Conservation (phyloP, 2,329 filamentous ascomycete genomes). For the Conoideocrella luteorostrata region DNA sequence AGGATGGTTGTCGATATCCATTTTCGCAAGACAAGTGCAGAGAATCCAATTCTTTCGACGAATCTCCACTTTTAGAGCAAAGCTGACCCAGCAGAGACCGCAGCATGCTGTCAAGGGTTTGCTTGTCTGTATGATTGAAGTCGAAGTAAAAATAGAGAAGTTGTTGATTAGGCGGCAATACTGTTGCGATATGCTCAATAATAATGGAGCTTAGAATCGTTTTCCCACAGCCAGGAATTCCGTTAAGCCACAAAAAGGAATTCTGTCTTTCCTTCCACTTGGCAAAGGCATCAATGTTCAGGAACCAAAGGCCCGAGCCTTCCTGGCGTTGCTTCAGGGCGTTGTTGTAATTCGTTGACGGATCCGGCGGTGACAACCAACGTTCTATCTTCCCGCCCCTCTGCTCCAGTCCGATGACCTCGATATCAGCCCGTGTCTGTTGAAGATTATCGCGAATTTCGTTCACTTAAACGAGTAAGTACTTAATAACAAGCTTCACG, state of each 20-base stretch:
- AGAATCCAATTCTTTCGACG: neutral
- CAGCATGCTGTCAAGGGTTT: constrained; percentile 1
- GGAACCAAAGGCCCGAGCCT: neutral
- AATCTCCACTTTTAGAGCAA: neutral
- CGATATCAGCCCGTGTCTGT: neutral
- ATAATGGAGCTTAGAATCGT: neutral
- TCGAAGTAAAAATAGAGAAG: constrained; percentile 5
- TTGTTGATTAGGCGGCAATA: neutral
- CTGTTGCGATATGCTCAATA: neutral
- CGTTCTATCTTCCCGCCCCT: neutral
- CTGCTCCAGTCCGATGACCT: neutral
- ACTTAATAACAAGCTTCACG: neutral
- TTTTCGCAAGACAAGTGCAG: neutral
- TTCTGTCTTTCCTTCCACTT: neutral
- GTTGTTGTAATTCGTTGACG: neutral
- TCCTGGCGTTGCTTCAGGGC: neutral
- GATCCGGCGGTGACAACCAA: too few species aligned
- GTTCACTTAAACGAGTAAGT: neutral
- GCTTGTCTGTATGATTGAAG: neutral
- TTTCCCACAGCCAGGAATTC: constrained; percentile 1
- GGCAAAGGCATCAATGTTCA: neutral
- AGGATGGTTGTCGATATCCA: neutral
- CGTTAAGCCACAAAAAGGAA: constrained; percentile 2
- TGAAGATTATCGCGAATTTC: neutral
- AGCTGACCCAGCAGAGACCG: too few species aligned